Base-by-base conservation (phyloP, 305 asterid species). In the Fraxinus nigra region DNA sequence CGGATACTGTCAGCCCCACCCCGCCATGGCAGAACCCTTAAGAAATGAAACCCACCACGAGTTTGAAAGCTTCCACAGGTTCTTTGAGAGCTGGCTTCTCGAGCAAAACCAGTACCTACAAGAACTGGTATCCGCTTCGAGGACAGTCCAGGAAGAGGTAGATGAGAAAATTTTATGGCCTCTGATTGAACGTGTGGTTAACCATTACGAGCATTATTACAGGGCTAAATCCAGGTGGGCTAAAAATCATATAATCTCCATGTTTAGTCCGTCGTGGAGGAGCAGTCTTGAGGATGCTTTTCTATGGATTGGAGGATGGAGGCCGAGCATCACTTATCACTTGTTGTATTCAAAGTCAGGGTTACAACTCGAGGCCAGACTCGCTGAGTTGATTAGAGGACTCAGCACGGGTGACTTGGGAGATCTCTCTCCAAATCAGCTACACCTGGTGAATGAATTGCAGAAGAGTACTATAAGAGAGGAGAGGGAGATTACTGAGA, bases 271-370 rank as follows among this genome's bases (percentile, higher is more conserved):
- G 0, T 26, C 94, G 0, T 92, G 98, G 96, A 79, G 79, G 72
- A 92, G 95, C 80, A 86, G 84, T 69, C 89, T 94, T 0, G 97
- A 94, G 86, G 92, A 94, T 10, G 93, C 95, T 7, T 90, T 92
- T 76, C 37, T 89, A 30, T 92, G 98, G 98, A 86, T 91, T 7
- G 97, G 94, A 0, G 96, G 96, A 0, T 92, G 98, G 97, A 88
- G 95, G 7, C 98, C 98, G 0, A 89, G 86, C 70, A 90, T 89
- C 93, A 93, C 95, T n/a, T 89, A 90, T 70, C 97, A 94, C 70
- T 83, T 94, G 72, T 90, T 94, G 4, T 91, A 92, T 82, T 91
- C 97, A 3, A 90, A 92, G 80, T 87, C 93, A 0, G 97, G 95
- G 1, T 34, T 89, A 0, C 96, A 94, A 78, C 79, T 94, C 18